These are phyloP conservation scores for Cerrena zonata DNA, from an alignment of 1,284 basidiomycete genomes.

Conservation along the genomic window DNA sequence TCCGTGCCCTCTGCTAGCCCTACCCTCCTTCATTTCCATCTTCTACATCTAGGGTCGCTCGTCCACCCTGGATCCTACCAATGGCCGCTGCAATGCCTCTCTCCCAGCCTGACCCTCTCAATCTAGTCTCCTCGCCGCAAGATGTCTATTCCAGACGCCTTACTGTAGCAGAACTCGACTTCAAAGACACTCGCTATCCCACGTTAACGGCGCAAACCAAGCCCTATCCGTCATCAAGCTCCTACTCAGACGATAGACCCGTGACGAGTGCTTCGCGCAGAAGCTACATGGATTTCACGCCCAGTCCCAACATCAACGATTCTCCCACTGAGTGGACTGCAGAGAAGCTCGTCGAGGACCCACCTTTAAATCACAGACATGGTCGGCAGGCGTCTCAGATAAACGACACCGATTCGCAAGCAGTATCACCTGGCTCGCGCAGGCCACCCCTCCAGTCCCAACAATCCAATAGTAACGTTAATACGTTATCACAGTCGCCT, in stretches of 20 bases:
- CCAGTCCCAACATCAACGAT: slow-evolving; percentile 6
- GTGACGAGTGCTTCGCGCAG: slow-evolving; percentile 19
- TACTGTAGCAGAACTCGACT: slow-evolving; percentile 51
- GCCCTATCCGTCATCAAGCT: slow-evolving; percentile 4
- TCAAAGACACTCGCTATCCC: slow-evolving; percentile 59
- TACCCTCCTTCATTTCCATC: neutral
- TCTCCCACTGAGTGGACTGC: slow-evolving; percentile 18
- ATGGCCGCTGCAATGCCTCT: slow-evolving; percentile 27
- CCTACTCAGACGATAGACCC: slow-evolving; percentile 13
- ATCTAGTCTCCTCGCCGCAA: slow-evolving; percentile 23
- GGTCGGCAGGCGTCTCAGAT: neutral
- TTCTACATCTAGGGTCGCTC: neutral
- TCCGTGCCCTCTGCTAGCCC: neutral
- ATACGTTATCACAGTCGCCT: neutral
- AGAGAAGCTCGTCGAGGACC: slow-evolving; percentile 23
- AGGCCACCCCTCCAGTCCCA: neutral
- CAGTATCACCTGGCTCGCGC: slow-evolving; percentile 1
- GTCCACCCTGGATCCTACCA: neutral
- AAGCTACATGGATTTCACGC: slow-evolving; percentile 19
- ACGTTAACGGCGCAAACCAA: slow-evolving; percentile 27
- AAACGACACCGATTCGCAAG: neutral
- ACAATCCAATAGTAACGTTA: neutral
- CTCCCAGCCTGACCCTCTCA: slow-evolving; percentile 19
- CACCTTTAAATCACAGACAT: slow-evolving; percentile 1
- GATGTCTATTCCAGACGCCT: slow-evolving; percentile 47